Percentiles rank a stretch among this genome's conserved stretches.
Evolutionary conservation across 805 yeast genomes (phyloP).

Genomic region (Danielozyma ontarioensis): DNA sequence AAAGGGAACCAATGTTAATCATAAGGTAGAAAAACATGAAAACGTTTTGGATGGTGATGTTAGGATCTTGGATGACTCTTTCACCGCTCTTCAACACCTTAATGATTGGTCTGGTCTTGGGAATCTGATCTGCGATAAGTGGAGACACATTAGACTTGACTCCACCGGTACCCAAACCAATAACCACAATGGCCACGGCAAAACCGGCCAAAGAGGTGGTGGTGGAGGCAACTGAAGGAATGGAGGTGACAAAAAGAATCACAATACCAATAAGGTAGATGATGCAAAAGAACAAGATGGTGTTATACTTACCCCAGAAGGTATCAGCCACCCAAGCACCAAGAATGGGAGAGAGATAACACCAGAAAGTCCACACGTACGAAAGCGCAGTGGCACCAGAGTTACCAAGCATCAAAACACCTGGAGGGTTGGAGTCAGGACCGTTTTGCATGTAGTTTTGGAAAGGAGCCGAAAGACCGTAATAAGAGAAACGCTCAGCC

Average conservation of each 20-base stretch:
- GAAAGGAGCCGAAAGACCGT: constrained; percentile 72
- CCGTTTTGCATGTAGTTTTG: constrained; percentile 71
- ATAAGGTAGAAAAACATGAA: constrained; percentile 73
- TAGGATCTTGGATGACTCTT: constrained; percentile 51
- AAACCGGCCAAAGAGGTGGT: constrained; percentile 62
- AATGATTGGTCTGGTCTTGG: constrained; percentile 34
- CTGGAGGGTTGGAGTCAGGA: constrained; percentile 35
- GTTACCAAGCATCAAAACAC: constrained; percentile 57
- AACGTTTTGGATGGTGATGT: constrained; percentile 64
- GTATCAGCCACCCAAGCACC: constrained; percentile 77
- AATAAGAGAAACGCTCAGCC: constrained; percentile 77
- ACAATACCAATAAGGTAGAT: constrained; percentile 60
- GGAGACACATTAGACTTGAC: constrained; percentile 75
- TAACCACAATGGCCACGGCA: constrained; percentile 47
- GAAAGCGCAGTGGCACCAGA: constrained; percentile 67
- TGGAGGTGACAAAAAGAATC: constrained; percentile 62
- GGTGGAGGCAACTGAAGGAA: constrained; percentile 50
- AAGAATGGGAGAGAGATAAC: constrained; percentile 72
- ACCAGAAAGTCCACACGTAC: constrained; percentile 76
- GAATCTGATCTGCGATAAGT: constrained; percentile 55
- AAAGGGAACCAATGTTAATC: constrained; percentile 70
- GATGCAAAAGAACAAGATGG: constrained; percentile 57
- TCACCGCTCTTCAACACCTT: constrained; percentile 36
- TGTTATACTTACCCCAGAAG: constrained; percentile 64
- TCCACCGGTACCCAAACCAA: constrained; percentile 79